A percentile compares a stretch with the other conserved stretches of the same genome.
phyloP scores from a whole-genome alignment of 2,329 filamentous ascomycete species.

The Sarocladium kiliense region DNA sequence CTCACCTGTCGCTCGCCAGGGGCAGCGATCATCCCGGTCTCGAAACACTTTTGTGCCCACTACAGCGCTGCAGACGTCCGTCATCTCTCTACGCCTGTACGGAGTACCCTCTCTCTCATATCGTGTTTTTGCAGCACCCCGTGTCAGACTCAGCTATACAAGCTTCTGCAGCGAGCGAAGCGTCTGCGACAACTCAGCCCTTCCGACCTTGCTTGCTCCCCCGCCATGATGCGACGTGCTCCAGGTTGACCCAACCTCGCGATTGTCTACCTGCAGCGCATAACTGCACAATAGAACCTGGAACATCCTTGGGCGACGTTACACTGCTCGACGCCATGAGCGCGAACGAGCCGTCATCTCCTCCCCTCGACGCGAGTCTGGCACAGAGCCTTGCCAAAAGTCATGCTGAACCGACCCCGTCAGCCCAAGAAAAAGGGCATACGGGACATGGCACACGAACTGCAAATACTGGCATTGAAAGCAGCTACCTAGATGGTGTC shows the following conservation, averaged over 20 bases:
- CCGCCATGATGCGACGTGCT: conserved; percentile 4
- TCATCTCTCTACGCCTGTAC: not conserved
- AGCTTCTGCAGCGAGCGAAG: not conserved
- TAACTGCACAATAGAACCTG: not conserved
- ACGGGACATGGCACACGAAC: not conserved
- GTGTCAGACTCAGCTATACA: too few species aligned
- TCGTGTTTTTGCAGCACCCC: not conserved
- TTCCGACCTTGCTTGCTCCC: not conserved
- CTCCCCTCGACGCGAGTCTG: not conserved
- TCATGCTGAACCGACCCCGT: not conserved
- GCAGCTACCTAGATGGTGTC: conserved; percentile 37
- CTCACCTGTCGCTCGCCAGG: not conserved
- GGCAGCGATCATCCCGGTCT: not conserved
- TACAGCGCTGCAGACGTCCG: not conserved
- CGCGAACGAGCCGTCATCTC: not conserved
- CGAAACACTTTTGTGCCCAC: conserved; percentile 1
- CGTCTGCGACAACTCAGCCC: not conserved
- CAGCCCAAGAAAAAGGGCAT: not conserved
- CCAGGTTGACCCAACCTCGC: not conserved
- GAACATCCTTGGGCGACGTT: not conserved
- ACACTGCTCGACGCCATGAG: not conserved
- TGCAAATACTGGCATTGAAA: not conserved
- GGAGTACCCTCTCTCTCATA: not conserved
- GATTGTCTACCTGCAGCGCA: not conserved
- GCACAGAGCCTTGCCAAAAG: not conserved